Evolutionary conservation across 2,329 filamentous ascomycete genomes (phyloP).

Genomic region (Fusarium sp.): DNA sequence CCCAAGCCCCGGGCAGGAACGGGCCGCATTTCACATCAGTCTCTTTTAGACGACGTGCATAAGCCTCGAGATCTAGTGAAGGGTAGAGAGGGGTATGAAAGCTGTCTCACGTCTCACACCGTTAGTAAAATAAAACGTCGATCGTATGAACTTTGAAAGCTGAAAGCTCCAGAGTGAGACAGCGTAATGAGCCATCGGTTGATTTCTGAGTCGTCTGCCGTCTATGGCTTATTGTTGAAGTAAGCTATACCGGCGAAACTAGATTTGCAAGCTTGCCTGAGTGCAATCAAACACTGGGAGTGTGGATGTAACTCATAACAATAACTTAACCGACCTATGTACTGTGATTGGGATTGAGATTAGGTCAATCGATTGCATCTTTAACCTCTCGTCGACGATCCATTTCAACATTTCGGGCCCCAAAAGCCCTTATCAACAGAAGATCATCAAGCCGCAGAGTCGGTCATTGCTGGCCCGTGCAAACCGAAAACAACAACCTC

Average conservation of each 20-base stretch:
- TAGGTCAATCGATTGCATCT: no score
- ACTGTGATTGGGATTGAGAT: no score
- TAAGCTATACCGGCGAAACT: background rate
- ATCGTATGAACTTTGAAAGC: background rate
- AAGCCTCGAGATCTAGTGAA: background rate
- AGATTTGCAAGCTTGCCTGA: background rate
- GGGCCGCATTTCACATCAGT: background rate
- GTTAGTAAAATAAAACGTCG: background rate
- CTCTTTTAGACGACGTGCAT: background rate
- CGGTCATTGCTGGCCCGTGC: background rate
- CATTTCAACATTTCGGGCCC: no score
- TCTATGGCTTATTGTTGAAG: background rate
- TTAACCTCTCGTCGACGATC: no score
- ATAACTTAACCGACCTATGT: no score
- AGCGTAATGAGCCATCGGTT: no score
- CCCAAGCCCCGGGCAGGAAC: background rate
- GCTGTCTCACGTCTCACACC: background rate
- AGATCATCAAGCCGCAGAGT: no score
- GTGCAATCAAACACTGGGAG: no score
- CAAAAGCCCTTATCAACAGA: no score
- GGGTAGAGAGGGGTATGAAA: background rate
- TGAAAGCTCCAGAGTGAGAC: background rate
- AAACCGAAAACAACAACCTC: background rate
- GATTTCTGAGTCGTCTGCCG: no score
- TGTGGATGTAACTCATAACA: no score